phyloP scores from a whole-genome alignment of 805 yeast genomes.

The Yamadazyma tumulicola region DNA sequence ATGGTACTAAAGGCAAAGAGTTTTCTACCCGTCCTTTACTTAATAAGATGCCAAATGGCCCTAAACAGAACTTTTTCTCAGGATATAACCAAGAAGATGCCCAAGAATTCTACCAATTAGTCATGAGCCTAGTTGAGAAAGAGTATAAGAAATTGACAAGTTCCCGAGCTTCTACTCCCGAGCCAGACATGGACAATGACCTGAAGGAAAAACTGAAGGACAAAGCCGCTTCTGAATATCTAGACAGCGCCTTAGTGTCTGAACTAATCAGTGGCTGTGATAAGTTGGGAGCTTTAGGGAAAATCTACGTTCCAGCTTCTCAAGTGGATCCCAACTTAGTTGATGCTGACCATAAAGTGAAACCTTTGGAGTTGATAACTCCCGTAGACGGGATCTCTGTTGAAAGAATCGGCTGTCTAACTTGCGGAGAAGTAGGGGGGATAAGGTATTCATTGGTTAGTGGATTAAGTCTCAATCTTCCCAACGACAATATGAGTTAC shows the following conservation, averaged over 20 bases:
- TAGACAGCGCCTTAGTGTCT: slow-evolving; percentile 19
- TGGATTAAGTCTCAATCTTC: slow-evolving; percentile 70
- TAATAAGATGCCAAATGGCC: slow-evolving; percentile 71
- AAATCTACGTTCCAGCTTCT: slow-evolving; percentile 65
- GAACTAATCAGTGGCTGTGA: slow-evolving; percentile 37
- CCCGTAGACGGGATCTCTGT: slow-evolving; percentile 91
- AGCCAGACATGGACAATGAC: slow-evolving; percentile 16
- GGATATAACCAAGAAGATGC: slow-evolving; percentile 97
- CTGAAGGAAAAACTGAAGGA: slow-evolving; percentile 3
- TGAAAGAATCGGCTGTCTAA: slow-evolving; percentile 84
- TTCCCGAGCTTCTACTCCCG: slow-evolving; percentile 20
- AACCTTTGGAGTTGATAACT: slow-evolving; percentile 60
- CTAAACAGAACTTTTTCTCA: slow-evolving; percentile 68
- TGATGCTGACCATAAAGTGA: slow-evolving; percentile 41
- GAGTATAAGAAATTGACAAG: slow-evolving; percentile 39
- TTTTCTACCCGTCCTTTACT: slow-evolving; percentile 60
- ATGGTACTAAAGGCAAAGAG: slow-evolving; percentile 50
- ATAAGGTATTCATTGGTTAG: slow-evolving; percentile 76
- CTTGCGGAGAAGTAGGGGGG: slow-evolving; percentile 94
- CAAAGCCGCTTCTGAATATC: slow-evolving; percentile 15
- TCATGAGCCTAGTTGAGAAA: slow-evolving; percentile 62
- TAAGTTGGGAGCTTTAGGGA: slow-evolving; percentile 55
- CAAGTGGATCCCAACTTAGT: slow-evolving; percentile 72
- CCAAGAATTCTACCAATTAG: slow-evolving; percentile 87
- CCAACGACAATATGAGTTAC: slow-evolving; percentile 33